Evolutionary conservation across 2,329 filamentous ascomycete species (phyloP), one percentile per base, ranked within the genome.

Genomic region (Cyanodermella asteris): DNA sequence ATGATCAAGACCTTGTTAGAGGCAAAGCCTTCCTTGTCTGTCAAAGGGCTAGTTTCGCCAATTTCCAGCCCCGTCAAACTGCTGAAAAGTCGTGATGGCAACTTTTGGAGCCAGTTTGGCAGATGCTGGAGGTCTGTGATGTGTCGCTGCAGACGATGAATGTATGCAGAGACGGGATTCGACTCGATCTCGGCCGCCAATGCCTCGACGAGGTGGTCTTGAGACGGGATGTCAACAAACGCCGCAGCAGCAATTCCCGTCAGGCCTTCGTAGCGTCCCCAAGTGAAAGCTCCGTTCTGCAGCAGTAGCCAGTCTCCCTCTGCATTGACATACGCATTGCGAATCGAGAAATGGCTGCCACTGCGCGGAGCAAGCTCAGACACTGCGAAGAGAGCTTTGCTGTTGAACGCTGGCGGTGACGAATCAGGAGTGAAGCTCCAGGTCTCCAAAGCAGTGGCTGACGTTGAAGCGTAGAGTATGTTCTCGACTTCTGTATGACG

Each of bases 291-390:
- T 9, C 82, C 81, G 41, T 93, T 91, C 29, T 75, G 72, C 22
- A 91, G 57, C 25, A 94, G 55, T 13, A 72, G 56, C 78, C 82
- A 93, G 38, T 91, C 75, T 47, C 66, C 61, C 23, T n/a, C n/a
- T n/a, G n/a, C n/a, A n/a, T n/a, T n/a, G n/a, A n/a, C n/a, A n/a
- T n/a, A n/a, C n/a, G n/a, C n/a, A n/a, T n/a, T n/a, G n/a, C n/a
- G n/a, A n/a, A n/a, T n/a, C n/a, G n/a, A n/a, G n/a, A n/a, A n/a
- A n/a, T n/a, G n/a, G n/a, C n/a, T n/a, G n/a, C n/a, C n/a, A n/a
- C n/a, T n/a, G n/a, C n/a, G n/a, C n/a, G 73, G 64, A 30, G 90
- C 64, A 7, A 93, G 75, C 41, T 94, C 84, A 2, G 82, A 77
- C 4, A 74, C 70, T 3, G 68, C 73, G 36, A 81, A 68, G 25